Evolutionary conservation across 164 flowering plant genomes (phyloP), one percentile per base, ranked within the genome.

Genomic region (Buxus sempervirens): DNA sequence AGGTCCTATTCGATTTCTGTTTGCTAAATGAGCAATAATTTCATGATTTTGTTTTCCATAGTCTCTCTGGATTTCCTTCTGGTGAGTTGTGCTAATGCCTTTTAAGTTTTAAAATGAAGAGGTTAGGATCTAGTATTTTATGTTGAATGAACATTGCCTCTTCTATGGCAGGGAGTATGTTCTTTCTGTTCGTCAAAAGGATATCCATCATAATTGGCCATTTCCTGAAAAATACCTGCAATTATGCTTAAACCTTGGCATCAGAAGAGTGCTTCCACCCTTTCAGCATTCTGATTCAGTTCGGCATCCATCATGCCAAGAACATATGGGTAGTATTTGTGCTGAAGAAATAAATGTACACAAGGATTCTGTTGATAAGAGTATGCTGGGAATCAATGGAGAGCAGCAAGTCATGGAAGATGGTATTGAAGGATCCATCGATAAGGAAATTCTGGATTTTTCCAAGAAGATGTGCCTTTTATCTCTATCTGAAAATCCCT

Each of bases 261-360:
- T 79, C 72, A 68, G 21, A 19, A 68, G 65, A 56, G 71, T 79
- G 55, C 76, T 79, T 59, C 82, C 82, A 32, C 79, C 82, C 15
- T 53, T 76, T 62, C 77, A 73, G 27, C 27, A 69, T 60, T 63
- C 12, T 54, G 41, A 53, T 60, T 65, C 58, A 8, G 36, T 38
- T 25, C 62, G 25, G 53, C 53, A 58, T 53, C 27, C 41, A 23
- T 67, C 70, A 41, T 54, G n/a, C 54, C 54, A 57, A 69, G 15
- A 64, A 60, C 54, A 63, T 63, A 53, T 23, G 26, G 42, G 23
- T 19, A 56, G 36, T 14, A 60, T 16, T 53, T 23, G 13, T 68
- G 54, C 60, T 49, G 20, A 68, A 32, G 48, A 74, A 10, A 48
- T 60, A 12, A 63, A 69, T 36, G 59, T 38, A 9, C 25, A 49